Conservation (phyloP, 371 early-diverging fungal species). For the Lichtheimia ramosa region DNA sequence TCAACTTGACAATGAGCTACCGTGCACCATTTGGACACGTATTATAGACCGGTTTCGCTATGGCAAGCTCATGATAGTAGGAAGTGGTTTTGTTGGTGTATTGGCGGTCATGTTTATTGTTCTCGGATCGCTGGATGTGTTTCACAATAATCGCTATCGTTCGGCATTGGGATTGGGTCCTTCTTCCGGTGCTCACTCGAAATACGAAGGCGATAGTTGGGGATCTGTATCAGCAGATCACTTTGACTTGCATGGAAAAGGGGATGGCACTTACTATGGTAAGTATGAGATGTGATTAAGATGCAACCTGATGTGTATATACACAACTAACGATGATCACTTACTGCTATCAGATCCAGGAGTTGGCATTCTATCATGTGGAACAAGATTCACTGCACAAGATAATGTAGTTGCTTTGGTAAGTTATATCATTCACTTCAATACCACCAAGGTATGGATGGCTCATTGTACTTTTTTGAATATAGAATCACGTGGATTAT, state of each 20-base stretch:
- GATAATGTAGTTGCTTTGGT: slow-evolving; percentile 46
- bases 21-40: slow-evolving; percentile 38
- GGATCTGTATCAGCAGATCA: slow-evolving; percentile 30
- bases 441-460: background rate
- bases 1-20: slow-evolving; percentile 11
- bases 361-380: slow-evolving; percentile 42
- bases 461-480: background rate
- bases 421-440: background rate
- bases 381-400: slow-evolving; percentile 34
- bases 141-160: slow-evolving; percentile 31
- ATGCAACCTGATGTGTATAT: too few species aligned
- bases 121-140: slow-evolving; percentile 34
- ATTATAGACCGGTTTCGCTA: slow-evolving; percentile 28
- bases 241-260: slow-evolving; percentile 38
- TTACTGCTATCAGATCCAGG: slow-evolving; percentile 35
- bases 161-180: slow-evolving; percentile 18
- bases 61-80: slow-evolving; percentile 30
- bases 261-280: slow-evolving; percentile 53
- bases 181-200: slow-evolving; percentile 31
- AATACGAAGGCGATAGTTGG: slow-evolving; percentile 39
- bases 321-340: background rate
- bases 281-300: background rate
- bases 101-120: slow-evolving; percentile 36
- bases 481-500: slow-evolving; percentile 42
- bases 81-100: slow-evolving; percentile 20